phyloP scores from a whole-genome alignment of 164 flowering plant species.

The Kingdonia uniflora region DNA sequence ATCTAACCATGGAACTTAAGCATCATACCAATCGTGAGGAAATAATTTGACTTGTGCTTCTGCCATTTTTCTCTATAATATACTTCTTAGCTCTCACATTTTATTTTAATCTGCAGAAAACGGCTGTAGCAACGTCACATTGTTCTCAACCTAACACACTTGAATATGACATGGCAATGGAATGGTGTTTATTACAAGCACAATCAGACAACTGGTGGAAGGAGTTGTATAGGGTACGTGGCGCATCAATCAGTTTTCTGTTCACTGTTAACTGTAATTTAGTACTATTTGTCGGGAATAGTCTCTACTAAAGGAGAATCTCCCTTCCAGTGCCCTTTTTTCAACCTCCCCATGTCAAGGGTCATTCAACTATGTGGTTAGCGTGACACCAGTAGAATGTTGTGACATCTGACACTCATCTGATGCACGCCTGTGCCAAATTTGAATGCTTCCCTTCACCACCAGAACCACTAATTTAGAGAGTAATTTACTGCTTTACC shows the following conservation, averaged over 20 bases:
- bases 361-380: no score
- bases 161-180: constrained; percentile 76
- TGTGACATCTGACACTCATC: no score
- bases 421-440: no score
- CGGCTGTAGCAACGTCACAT: constrained; percentile 72
- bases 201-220: constrained; percentile 37
- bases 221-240: constrained; percentile 38
- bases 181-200: constrained; percentile 49
- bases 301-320: no score
- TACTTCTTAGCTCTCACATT: not conserved
- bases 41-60: constrained; percentile 25
- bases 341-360: no score
- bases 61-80: not conserved
- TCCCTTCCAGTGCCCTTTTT: no score
- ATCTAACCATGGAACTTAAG: constrained; percentile 38
- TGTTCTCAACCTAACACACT: constrained; percentile 68
- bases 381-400: no score
- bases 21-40: constrained; percentile 32
- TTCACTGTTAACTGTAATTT: not conserved
- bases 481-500: not conserved
- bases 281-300: not conserved
- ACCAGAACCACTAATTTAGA: no score
- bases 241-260: not conserved
- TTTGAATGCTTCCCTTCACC: no score
- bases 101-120: constrained; percentile 27